A percentile compares a stretch with the other conserved stretches of the same genome.
phyloP scores from a whole-genome alignment of 345 rosid species.

The Aquilaria sinensis region DNA sequence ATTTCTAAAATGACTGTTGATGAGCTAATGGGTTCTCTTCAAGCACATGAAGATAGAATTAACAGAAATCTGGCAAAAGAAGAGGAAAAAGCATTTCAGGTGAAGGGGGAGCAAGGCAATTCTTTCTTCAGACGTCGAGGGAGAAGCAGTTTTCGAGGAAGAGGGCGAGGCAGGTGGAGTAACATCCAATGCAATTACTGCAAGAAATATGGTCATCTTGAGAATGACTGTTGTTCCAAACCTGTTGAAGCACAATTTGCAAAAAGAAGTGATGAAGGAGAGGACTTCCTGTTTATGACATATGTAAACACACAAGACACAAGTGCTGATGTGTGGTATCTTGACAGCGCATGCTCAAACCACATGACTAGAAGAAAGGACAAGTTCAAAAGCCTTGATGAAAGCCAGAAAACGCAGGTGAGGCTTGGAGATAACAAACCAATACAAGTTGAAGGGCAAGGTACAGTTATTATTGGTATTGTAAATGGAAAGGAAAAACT shows the following conservation, averaged over 20 bases:
- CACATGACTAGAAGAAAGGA: not conserved
- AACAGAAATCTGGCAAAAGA: not conserved
- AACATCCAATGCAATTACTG: not conserved
- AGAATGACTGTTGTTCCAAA: not conserved
- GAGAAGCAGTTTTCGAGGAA: not conserved
- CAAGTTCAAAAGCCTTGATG: not conserved
- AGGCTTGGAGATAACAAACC: constrained; percentile 1
- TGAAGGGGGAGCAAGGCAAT: not conserved
- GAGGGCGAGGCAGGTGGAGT: not conserved
- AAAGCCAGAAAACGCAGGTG: not conserved
- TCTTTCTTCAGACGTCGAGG: not conserved
- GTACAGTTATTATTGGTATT: not conserved
- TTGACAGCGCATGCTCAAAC: not conserved
- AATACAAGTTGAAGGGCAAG: constrained; percentile 1
- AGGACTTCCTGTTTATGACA: not conserved
- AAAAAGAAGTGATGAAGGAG: not conserved
- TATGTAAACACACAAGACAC: not conserved
- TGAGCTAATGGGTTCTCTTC: not conserved
- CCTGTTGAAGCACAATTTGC: not conserved
- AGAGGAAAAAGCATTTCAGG: not conserved
- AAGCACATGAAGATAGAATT: not conserved
- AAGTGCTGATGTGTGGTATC: not conserved
- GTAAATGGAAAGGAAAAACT: too few relatives aligned
- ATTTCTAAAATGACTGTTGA: not conserved
- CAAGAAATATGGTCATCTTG: not conserved